These are phyloP conservation scores for Acacia confusa DNA, from an alignment of 306 rosid genomes.

Conservation along the genomic window DNA sequence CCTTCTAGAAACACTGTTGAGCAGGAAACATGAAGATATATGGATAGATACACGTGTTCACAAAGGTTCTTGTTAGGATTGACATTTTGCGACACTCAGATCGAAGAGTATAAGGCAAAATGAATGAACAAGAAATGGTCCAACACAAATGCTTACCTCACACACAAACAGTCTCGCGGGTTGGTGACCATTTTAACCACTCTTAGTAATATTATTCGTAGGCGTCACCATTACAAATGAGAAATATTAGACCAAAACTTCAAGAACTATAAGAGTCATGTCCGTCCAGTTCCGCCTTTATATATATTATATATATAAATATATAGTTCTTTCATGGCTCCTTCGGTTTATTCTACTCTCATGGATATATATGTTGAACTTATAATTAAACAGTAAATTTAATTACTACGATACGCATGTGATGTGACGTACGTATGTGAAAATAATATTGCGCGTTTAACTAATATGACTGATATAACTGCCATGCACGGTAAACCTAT, in stretches of 20 bases:
- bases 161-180: slow-evolving; percentile 40
- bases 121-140: slow-evolving; percentile 28
- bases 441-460: not conserved
- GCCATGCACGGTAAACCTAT: not conserved
- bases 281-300: not conserved
- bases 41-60: not conserved
- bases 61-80: slow-evolving; percentile 63
- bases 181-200: slow-evolving; percentile 78
- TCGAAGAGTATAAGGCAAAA: slow-evolving; percentile 6
- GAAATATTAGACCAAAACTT: not conserved
- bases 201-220: slow-evolving; percentile 30
- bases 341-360: not conserved
- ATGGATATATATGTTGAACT: not conserved
- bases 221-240: not conserved
- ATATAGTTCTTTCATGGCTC: not conserved
- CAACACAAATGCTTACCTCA: slow-evolving; percentile 26
- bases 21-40: slow-evolving; percentile 17
- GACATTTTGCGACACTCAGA: slow-evolving; percentile 36
- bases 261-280: not conserved
- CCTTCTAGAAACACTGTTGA: slow-evolving; percentile 46
- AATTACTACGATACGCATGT: no score
- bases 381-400: not conserved
- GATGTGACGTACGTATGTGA: not conserved
- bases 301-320: no score
- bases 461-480: not conserved